Base-by-base conservation (phyloP, 2,329 filamentous ascomycete genomes). In the Penicillium polonicum region DNA sequence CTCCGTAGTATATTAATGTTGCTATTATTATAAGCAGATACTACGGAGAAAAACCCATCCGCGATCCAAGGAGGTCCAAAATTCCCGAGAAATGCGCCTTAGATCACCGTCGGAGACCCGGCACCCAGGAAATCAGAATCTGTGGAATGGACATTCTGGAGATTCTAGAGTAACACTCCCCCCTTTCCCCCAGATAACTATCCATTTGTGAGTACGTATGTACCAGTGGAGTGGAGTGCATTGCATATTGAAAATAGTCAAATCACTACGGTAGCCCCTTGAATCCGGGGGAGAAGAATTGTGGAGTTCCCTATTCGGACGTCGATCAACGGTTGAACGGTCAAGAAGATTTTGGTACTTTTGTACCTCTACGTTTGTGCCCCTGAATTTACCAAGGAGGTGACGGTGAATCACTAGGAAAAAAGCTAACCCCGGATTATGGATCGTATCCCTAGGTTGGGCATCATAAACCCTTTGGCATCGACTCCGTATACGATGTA, bases 231-330 rank as follows among this genome's bases (percentile, higher is more conserved):
- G 44, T 46, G 43, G 44, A 33, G 54, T 48, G 48, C 54, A 58
- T 60, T 41, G 53, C 53, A 57, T 46, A 52, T 52, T 56, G 49
- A 36, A 52, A 56, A 60, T 60, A 56, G 54, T 55, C 29, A 19
- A 49, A 25, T 39, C 29, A 21, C 35, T 36, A 52, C 46, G 44
- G 38, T 49, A 12, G 41, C 60, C 61, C 61, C 61, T 63, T 63
- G 60, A 62, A 62, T 63, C 59, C 38, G 60, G 61, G 60, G 61
- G 46, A 56, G 45, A 50, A 51, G 23, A 46, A 58, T 55, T 49
- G 57, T 57, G 55, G 55, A 57, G 49, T 35, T 52, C 31, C 41
- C 21, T 44, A 55, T 57, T 48, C 13, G 23, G 19, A 48, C 5
- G 39, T 55, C 51, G 55, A 58, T 58, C 51, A 38, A 46, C 48